Evolutionary conservation across 2,329 filamentous ascomycete species (phyloP), one percentile per base, ranked within the genome.

Genomic region (Cladophialophora yegresii): DNA sequence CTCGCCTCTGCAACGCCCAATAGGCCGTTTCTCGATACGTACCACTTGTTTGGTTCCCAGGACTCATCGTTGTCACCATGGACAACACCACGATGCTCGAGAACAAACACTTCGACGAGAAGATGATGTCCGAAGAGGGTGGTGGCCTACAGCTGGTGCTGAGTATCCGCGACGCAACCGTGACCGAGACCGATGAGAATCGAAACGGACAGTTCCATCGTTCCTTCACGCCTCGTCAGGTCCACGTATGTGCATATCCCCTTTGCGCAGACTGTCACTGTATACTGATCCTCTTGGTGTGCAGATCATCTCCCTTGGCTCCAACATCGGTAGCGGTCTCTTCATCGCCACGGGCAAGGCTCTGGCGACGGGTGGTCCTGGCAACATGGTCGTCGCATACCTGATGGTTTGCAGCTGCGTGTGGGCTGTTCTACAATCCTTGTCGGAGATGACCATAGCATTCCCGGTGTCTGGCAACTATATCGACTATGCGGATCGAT

Each of bases 401-500:
- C 65, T 64, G 5, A 49, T 75, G 8, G 70, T 73, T 28, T 73
- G 71, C 58, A 62, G 70, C 6, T 73, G 72, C 62, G 72, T 76
- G 8, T 75, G 72, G 70, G 73, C 72, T n/a, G 72, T 75, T 10
- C 69, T 77, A 1, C 71, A 76, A 49, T 23, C 53, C 4, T 53
- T 65, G 53, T 70, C 70, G 4, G 76, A 78, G 60, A 77, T 78
- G 76, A 77, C 76, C 1, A 76, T 78, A 50, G 72, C 73, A 3
- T 77, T 77, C 54, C 76, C 76, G 1, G 72, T 71, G 1, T 75
- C 76, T 23, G 75, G 76, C 1, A 77, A 76, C 58, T 77, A 73
- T 62, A 75, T 78, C 67, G 74, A 77, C 60, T 77, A 75, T 62
- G 75, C 74, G 12, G 74, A 77, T 56, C 72, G 76, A 30, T 78